Conservation (phyloP, 2,329 filamentous ascomycete species). For the Berkeleyomyces basicola region DNA sequence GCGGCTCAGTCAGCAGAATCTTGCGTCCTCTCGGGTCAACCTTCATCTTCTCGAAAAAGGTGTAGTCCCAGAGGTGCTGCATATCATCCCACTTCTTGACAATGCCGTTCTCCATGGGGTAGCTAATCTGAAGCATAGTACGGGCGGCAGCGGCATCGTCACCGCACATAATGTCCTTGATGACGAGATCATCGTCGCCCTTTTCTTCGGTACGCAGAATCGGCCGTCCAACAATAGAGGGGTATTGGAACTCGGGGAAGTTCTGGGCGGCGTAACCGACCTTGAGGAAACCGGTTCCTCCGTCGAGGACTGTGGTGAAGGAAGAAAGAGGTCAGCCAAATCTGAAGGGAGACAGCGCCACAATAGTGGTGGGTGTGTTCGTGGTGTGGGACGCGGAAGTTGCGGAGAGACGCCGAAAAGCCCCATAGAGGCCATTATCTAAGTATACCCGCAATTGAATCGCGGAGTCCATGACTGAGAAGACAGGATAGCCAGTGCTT, state of each 20-base stretch:
- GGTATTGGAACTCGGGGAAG: slow-evolving; percentile 97
- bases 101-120: slow-evolving; percentile 99
- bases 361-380: not conserved
- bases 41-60: slow-evolving; percentile 93
- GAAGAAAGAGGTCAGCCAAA: slow-evolving; percentile 9
- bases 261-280: slow-evolving; percentile 98
- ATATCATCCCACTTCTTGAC: slow-evolving; percentile 99
- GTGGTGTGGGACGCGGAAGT: not conserved
- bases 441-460: not conserved
- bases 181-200: slow-evolving; percentile 43
- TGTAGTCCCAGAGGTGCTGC: slow-evolving; percentile 99
- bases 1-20: slow-evolving; percentile 92
- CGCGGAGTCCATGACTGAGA: not conserved
- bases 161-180: slow-evolving; percentile 99
- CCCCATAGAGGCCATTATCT: not conserved
- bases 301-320: slow-evolving; percentile 67
- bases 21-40: slow-evolving; percentile 83
- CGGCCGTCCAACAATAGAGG: slow-evolving; percentile 92
- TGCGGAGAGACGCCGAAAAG: not conserved
- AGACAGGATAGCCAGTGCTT: not conserved
- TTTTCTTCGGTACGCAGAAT: slow-evolving; percentile 93
- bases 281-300: slow-evolving; percentile 98
- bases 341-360: slow-evolving; percentile 6
- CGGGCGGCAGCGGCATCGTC: slow-evolving; percentile 92
- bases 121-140: slow-evolving; percentile 96